Percentiles rank a stretch among this genome's conserved stretches.
phyloP scores from a whole-genome alignment of 176 grass and related monocot species.

The Triticum urartu region DNA sequence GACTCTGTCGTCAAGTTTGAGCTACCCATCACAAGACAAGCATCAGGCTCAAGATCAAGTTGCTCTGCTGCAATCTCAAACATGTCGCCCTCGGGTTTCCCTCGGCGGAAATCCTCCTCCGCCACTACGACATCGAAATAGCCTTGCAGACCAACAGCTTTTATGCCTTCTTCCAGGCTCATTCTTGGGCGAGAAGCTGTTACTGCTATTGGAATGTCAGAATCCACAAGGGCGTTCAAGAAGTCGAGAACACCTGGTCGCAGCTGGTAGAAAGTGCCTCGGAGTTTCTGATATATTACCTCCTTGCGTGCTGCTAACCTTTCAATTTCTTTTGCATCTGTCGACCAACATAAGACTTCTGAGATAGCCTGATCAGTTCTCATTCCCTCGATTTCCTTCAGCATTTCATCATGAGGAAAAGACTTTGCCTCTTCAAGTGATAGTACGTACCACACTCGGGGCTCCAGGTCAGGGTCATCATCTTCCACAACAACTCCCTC shows the following conservation, averaged over 20 bases:
- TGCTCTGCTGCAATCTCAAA: conserved; percentile 55
- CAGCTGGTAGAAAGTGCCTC: conserved; percentile 40
- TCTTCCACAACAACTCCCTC: conserved; percentile 71
- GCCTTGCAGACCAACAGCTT: conserved; percentile 57
- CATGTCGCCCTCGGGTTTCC: conserved; percentile 67
- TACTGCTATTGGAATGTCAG: conserved; percentile 58
- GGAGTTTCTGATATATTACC: conserved; percentile 48
- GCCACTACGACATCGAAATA: conserved; percentile 65
- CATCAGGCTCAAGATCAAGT: conserved; percentile 59
- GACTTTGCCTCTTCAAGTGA: conserved; percentile 62
- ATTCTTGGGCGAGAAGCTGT: conserved; percentile 28
- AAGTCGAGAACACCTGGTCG: conserved; percentile 55
- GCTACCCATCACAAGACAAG: conserved; percentile 76
- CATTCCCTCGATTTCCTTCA: conserved; percentile 70
- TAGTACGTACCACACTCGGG: conserved; percentile 59
- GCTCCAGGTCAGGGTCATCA: conserved; percentile 62
- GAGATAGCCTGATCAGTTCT: conserved; percentile 67
- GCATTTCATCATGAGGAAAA: conserved; percentile 48
- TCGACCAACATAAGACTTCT: conserved; percentile 71
- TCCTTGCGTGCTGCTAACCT: conserved; percentile 63
- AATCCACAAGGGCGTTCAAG: conserved; percentile 57
- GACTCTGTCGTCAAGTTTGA: conserved; percentile 49
- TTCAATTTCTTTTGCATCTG: conserved; percentile 50
- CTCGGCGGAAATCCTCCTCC: conserved; percentile 57
- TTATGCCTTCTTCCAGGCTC: conserved; percentile 60